Evolutionary conservation across 2,329 filamentous ascomycete genomes (phyloP).

Genomic region (Aureobasidium lini): DNA sequence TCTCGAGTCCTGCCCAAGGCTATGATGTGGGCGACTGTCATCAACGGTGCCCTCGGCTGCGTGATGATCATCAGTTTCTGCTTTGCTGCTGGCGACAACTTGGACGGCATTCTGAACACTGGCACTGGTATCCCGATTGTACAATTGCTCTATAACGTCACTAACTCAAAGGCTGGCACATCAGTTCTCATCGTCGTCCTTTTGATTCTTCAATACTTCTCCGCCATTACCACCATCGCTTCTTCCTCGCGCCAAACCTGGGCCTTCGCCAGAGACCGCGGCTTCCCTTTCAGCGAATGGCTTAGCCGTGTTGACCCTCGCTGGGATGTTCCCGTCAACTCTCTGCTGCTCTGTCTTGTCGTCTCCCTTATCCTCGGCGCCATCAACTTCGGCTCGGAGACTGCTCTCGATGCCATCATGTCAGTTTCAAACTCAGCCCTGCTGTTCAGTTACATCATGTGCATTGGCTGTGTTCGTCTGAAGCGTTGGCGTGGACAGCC

Average conservation of each 20-base stretch:
- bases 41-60: constrained; percentile 28
- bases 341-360: constrained; percentile 23
- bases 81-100: constrained; percentile 23
- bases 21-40: constrained; percentile 36
- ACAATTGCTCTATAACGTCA: constrained; percentile 25
- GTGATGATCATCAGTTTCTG: constrained; percentile 33
- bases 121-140: constrained; percentile 25
- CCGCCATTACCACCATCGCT: constrained; percentile 28
- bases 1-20: constrained; percentile 36
- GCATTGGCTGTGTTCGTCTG: constrained; percentile 26
- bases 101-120: constrained; percentile 19
- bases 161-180: constrained; percentile 24
- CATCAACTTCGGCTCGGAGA: constrained; percentile 36
- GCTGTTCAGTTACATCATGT: constrained; percentile 28
- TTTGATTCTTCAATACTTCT: constrained; percentile 28
- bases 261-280: constrained; percentile 28
- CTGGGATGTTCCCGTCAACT: constrained; percentile 11
- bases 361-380: constrained; percentile 30
- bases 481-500: constrained; percentile 25
- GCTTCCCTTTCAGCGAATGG: constrained; percentile 29
- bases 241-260: constrained; percentile 27
- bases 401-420: constrained; percentile 35
- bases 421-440: constrained; percentile 32
- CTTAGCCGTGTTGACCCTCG: constrained; percentile 24
- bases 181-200: constrained; percentile 25